Conservation (phyloP, 768 basidiomycete species). For the Suillus bovinus region DNA sequence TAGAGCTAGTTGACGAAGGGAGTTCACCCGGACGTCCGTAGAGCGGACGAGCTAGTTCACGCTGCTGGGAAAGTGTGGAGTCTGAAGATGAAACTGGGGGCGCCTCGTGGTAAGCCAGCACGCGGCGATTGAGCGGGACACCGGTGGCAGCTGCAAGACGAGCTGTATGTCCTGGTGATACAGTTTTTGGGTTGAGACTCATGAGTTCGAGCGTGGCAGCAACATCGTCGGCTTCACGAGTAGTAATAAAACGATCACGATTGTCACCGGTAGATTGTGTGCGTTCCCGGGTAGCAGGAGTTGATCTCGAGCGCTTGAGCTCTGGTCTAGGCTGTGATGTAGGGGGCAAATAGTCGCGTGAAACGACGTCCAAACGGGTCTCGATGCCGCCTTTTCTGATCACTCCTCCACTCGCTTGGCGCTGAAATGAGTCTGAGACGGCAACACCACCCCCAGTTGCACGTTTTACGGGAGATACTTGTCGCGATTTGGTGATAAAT, state of each 20-base stretch:
- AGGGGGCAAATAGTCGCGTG: slow-evolving; percentile 74
- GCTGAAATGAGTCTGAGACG: slow-evolving; percentile 53
- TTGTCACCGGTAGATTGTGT: slow-evolving; percentile 36
- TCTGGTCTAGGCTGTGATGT: slow-evolving; percentile 47
- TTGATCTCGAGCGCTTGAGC: slow-evolving; percentile 72
- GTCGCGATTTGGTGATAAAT: slow-evolving; percentile 57
- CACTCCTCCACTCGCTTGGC: slow-evolving; percentile 65
- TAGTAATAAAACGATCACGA: slow-evolving; percentile 75
- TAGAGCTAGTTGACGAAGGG: slow-evolving; percentile 60
- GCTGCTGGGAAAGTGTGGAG: slow-evolving; percentile 71
- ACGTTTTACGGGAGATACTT: slow-evolving; percentile 67
- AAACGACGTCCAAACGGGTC: slow-evolving; percentile 74
- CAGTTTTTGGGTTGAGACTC: slow-evolving; percentile 54
- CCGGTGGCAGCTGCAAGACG: slow-evolving; percentile 76
- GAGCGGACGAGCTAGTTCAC: slow-evolving; percentile 73
- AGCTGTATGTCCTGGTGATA: slow-evolving; percentile 78
- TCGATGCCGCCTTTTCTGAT: slow-evolving; percentile 79
- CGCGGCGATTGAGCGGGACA: slow-evolving; percentile 74
- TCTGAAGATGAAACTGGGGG: slow-evolving; percentile 81
- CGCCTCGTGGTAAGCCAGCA: slow-evolving; percentile 86
- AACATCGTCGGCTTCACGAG: slow-evolving; percentile 52
- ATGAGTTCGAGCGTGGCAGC: slow-evolving; percentile 67
- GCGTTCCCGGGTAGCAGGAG: slow-evolving; percentile 53
- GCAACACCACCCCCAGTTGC: slow-evolving; percentile 47
- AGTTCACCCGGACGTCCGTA: slow-evolving; percentile 68